These are phyloP conservation scores for Circinella minor DNA, from an alignment of 371 early-diverging fungal species.

Conservation along the genomic window DNA sequence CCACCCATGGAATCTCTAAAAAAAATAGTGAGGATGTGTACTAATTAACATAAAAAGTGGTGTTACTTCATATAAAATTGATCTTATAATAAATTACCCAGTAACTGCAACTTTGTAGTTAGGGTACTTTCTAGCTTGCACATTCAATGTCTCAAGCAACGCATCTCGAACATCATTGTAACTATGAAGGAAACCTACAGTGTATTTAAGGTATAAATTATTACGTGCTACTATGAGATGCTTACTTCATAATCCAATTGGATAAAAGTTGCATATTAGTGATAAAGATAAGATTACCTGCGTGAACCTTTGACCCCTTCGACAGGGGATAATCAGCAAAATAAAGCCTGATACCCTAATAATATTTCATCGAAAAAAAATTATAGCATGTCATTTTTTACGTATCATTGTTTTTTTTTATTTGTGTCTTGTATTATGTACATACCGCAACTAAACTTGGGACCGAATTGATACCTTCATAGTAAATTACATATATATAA, in stretches of 20 bases:
- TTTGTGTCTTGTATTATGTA: no score
- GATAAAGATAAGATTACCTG: not conserved
- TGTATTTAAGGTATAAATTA: constrained; percentile 2
- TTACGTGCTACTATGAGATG: no score
- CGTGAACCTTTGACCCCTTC: constrained; percentile 19
- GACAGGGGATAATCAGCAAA: constrained; percentile 11
- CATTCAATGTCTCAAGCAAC: not conserved
- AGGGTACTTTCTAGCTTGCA: constrained; percentile 16
- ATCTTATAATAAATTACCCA: constrained; percentile 19
- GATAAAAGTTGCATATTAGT: not conserved
- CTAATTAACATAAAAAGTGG: not conserved
- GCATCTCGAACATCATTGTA: constrained; percentile 17
- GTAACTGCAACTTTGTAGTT: constrained; percentile 26
- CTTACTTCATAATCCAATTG: not conserved
- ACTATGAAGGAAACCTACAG: constrained; percentile 21
- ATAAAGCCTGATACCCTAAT: constrained; percentile 11
- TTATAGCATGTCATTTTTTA: not conserved
- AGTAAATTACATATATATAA: no score
- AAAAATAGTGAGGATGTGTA: no score
- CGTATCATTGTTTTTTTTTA: not conserved
- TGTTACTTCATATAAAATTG: not conserved
- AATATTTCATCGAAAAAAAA: not conserved
- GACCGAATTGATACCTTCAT: no score
- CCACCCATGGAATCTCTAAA: constrained; percentile 25
- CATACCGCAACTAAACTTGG: no score